phyloP scores from a whole-genome alignment of 192 early-diverging fungal genomes.

The Podila epicladia region DNA sequence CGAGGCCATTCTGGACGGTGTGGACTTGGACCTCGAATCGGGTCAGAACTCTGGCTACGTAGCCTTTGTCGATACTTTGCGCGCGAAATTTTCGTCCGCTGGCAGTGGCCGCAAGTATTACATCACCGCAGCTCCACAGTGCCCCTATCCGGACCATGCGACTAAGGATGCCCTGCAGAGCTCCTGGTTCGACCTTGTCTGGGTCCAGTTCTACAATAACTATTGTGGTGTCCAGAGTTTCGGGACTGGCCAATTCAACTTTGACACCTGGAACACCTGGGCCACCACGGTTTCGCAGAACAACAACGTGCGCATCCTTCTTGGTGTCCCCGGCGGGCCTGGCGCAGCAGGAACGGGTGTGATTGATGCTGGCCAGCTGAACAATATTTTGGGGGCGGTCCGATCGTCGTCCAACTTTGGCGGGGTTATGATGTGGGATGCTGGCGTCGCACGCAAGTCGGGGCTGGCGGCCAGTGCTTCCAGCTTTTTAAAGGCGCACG shows the following conservation, averaged over 20 bases:
- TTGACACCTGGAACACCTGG: constrained; percentile 70
- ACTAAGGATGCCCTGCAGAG: constrained; percentile 64
- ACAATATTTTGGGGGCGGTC: constrained; percentile 34
- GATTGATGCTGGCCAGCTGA: constrained; percentile 20
- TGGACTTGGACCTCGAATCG: constrained; percentile 71
- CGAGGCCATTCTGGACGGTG: constrained; percentile 66
- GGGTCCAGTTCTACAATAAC: constrained; percentile 78
- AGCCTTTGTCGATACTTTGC: constrained; percentile 56
- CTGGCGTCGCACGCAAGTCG: constrained; percentile 19
- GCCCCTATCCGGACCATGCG: constrained; percentile 67
- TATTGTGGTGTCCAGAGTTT: constrained; percentile 65
- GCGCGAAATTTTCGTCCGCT: constrained; percentile 8
- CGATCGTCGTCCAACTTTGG: constrained; percentile 59
- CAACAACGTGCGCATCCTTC: constrained; percentile 65
- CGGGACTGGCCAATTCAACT: constrained; percentile 58
- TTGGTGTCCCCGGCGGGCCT: constrained; percentile 67
- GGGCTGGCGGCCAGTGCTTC: constrained; percentile 28
- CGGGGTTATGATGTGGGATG: constrained; percentile 78
- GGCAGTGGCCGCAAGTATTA: constrained; percentile 40
- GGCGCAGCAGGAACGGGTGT: constrained; percentile 61
- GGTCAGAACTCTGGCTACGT: constrained; percentile 60
- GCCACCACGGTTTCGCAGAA: constrained; percentile 63
- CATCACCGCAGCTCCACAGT: constrained; percentile 70
- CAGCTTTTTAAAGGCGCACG: neutral
- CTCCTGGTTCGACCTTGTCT: constrained; percentile 72